Evolutionary conservation across 164 flowering plant genomes (phyloP).

Genomic region (Umbellularia californica): DNA sequence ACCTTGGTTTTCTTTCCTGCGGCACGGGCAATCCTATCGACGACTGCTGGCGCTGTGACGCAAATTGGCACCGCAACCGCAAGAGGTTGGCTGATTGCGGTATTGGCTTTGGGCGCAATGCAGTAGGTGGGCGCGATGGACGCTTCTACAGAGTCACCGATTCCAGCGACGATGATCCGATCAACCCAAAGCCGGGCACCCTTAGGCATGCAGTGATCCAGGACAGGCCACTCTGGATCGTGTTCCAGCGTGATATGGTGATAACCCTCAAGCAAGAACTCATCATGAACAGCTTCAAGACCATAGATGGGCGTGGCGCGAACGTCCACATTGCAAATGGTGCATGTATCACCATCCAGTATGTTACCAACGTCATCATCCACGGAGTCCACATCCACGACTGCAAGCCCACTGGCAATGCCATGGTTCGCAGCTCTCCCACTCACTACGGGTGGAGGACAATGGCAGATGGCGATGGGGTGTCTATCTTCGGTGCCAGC

Average conservation of each 20-base stretch:
- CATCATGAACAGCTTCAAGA: constrained; percentile 51
- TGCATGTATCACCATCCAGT: constrained; percentile 45
- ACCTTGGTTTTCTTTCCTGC: constrained; percentile 65
- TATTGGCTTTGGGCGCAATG: constrained; percentile 90
- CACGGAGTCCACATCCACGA: constrained; percentile 45
- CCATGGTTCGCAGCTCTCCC: constrained; percentile 45
- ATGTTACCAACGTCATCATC: constrained; percentile 36
- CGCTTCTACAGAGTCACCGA: constrained; percentile 87
- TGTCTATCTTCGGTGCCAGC: constrained; percentile 86
- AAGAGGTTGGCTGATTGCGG: constrained; percentile 95
- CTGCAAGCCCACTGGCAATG: constrained; percentile 47
- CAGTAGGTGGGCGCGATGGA: constrained; percentile 93
- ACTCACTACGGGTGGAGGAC: constrained; percentile 44
- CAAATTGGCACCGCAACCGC: constrained; percentile 65
- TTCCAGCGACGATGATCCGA: constrained; percentile 68
- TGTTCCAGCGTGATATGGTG: constrained; percentile 44
- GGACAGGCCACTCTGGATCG: constrained; percentile 65
- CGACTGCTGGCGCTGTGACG: constrained; percentile 89
- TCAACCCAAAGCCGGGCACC: constrained; percentile 87
- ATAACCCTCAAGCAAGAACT: constrained; percentile 41
- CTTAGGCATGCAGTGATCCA: constrained; percentile 95
- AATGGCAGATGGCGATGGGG: constrained; percentile 59
- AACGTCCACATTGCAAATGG: constrained; percentile 43
- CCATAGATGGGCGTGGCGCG: constrained; percentile 41
- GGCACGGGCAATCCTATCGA: constrained; percentile 89